Base-by-base conservation (phyloP, 805 yeast genomes). In the Ogataea pignaliae region DNA sequence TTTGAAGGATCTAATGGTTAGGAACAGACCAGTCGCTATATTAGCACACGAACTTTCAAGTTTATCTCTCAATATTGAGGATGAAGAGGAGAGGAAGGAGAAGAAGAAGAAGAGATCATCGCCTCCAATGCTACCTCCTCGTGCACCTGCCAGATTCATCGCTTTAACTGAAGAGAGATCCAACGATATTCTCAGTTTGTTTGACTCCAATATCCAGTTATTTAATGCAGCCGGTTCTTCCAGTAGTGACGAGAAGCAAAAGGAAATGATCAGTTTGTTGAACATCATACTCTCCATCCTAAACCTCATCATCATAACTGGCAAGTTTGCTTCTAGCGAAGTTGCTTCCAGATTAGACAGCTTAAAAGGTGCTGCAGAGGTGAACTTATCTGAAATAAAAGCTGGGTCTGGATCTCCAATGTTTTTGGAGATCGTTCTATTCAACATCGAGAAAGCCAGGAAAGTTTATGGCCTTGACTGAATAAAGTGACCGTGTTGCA, bases 1-100 rank as follows among this genome's bases (percentile, higher is more conserved):
- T 18, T 72, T 88, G 56, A 88, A 84, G 59, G 88, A 83, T 52
- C 69, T 88, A 49, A 61, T 81, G 51, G 53, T 73, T 5, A 72
- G 75, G 48, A 54, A 56, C 14, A 54, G 41, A 55, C 49, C 51
- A 28, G 36, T 32, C 5, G 11, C 16, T 36, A 39, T 47, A 33
- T 18, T 41, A 46, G 45, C 36, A 39, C 41, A 43, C 38, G 42
- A 42, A 3, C 38, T 50, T 18, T 34, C 37, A 15, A 42, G 26
- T 21, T 21, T 21, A 21, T 21, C 26, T 21, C 26, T 21, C 7
- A 21, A 7, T 21, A 21, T 5, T 4, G 7, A 21, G 7, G 26
- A 7, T 21, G 26, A 21, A 21, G 26, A 21, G 26, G 26, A 21
- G 7, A 21, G 7, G 4, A 21, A 21, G 26, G 26, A 21, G 26